Base-by-base conservation (phyloP, 2,329 filamentous ascomycete species). In the Fusarium decemcellulare region DNA sequence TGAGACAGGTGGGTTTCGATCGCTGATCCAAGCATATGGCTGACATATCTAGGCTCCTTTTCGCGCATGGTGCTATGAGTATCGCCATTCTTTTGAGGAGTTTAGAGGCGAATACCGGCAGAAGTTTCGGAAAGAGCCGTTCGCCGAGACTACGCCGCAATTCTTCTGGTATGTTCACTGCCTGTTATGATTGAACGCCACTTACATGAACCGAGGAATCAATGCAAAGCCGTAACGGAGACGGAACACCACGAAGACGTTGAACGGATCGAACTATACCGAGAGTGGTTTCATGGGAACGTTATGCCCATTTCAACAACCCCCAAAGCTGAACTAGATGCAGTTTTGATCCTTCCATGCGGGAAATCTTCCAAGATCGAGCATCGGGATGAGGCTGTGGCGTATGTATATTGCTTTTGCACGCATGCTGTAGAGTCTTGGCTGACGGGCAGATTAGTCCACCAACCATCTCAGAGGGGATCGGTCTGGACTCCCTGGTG, bases 21-120 rank as follows among this genome's bases (percentile, higher is more conserved):
- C 3, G 18, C 9, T 0, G 3, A 14, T 3, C 34, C 9, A 27
- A 39, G 18, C 10, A 12, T 30, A 2, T 14, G 11, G 5, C 64
- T 76, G 14, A 76, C 59, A 32, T 11, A 8, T 1, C 10, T 15
- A 81, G 78, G 74, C 74, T 4, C 69, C 76, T 1, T 80, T 78
- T 32, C 59, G 63, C 3, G 72, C 72, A 2, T 78, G 77, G 54
- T 79, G 76, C 53, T 76, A 77, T 65, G 78, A 78, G 8, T 80
- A 78, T 54, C 79, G 76, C 53, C 70, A 77, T 42, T 56, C 69
- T 6, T 80, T 77, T 55, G 66, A 74, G 15, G 44, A 56, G 0
- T 81, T 81, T 30, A 69, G 74, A 23, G 29, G 61, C 1, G 62
- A 64, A 1, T 81, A 78, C 36, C 37, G 43, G 11, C 30, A 68